Conservation (phyloP, 2,329 filamentous ascomycete species). For the Amauroascus verrucosus region DNA sequence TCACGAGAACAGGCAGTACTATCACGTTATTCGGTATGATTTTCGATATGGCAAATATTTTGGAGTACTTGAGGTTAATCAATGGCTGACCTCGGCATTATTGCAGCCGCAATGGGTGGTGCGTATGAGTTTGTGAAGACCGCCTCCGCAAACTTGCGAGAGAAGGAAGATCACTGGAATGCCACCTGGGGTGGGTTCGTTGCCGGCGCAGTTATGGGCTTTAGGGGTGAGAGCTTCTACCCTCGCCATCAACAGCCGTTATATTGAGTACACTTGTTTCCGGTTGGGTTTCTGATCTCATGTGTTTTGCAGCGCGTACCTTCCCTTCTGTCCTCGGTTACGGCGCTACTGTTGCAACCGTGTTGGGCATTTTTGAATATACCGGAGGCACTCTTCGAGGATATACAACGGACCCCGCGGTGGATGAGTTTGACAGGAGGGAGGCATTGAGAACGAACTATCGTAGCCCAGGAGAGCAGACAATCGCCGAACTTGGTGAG, state of each 20-base stretch:
- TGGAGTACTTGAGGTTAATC: neutral
- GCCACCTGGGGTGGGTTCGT: slow-evolving; percentile 65
- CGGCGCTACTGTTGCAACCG: slow-evolving; percentile 48
- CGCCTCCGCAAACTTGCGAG: slow-evolving; percentile 71
- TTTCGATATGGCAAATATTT: neutral
- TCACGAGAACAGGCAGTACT: slow-evolving; percentile 66
- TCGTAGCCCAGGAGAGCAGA: slow-evolving; percentile 67
- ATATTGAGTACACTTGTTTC: neutral
- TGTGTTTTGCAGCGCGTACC: slow-evolving; percentile 43
- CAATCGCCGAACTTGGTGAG: slow-evolving; percentile 70
- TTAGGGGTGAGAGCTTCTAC: slow-evolving; percentile 51
- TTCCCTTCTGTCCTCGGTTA: slow-evolving; percentile 62
- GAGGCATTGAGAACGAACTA: slow-evolving; percentile 63
- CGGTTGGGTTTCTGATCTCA: neutral
- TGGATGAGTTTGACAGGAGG: slow-evolving; percentile 67
- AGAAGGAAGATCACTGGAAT: slow-evolving; percentile 73
- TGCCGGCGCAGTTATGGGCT: slow-evolving; percentile 60
- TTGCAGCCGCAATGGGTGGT: slow-evolving; percentile 59
- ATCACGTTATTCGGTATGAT: slow-evolving; percentile 56
- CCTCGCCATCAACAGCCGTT: too few relatives aligned
- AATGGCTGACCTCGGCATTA: slow-evolving; percentile 12
- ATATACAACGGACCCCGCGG: slow-evolving; percentile 44
- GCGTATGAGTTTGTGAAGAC: slow-evolving; percentile 67
- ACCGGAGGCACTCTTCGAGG: slow-evolving; percentile 54
- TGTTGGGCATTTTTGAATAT: slow-evolving; percentile 57